These are phyloP conservation scores for Geotrichum phurueaensis DNA, from an alignment of 1,139 yeast genomes.

Conservation along the genomic window DNA sequence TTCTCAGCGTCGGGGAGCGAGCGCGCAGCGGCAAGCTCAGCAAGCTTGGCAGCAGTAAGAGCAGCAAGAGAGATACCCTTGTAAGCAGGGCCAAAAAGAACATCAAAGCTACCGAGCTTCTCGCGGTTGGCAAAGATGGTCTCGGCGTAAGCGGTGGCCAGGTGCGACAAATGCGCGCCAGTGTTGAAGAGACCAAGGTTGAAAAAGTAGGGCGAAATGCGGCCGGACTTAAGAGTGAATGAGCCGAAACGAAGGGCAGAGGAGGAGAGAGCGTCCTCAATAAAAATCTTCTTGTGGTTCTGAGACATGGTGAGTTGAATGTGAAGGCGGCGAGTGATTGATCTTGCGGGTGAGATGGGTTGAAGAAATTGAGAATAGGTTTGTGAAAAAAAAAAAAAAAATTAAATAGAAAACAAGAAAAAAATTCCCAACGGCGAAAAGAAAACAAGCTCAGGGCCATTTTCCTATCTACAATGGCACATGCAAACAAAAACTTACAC, in stretches of 20 bases:
- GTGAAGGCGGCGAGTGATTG: no score
- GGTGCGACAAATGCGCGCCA: slow-evolving; percentile 66
- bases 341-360: background rate
- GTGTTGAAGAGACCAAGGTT: slow-evolving; percentile 85
- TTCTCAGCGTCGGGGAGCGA: slow-evolving; percentile 37
- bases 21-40: slow-evolving; percentile 78
- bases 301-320: background rate
- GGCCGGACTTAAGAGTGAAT: slow-evolving; percentile 86
- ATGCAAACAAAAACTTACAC: background rate
- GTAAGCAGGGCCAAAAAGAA: slow-evolving; percentile 95
- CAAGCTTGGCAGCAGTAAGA: slow-evolving; percentile 82
- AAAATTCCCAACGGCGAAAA: no score
- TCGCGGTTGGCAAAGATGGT: slow-evolving; percentile 50
- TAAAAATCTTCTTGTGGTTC: slow-evolving; percentile 58
- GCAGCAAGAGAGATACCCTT: slow-evolving; percentile 97
- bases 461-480: background rate
- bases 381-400: background rate
- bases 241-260: slow-evolving; percentile 80
- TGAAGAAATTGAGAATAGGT: background rate
- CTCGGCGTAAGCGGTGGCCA: slow-evolving; percentile 84
- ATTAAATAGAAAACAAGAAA: no score
- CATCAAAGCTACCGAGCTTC: slow-evolving; percentile 50
- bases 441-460: no score
- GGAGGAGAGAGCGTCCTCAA: slow-evolving; percentile 74
- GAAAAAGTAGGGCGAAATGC: slow-evolving; percentile 94